These are phyloP conservation scores for Teunomyces barrocoloradensis DNA, from an alignment of 805 yeast genomes.

Conservation along the genomic window DNA sequence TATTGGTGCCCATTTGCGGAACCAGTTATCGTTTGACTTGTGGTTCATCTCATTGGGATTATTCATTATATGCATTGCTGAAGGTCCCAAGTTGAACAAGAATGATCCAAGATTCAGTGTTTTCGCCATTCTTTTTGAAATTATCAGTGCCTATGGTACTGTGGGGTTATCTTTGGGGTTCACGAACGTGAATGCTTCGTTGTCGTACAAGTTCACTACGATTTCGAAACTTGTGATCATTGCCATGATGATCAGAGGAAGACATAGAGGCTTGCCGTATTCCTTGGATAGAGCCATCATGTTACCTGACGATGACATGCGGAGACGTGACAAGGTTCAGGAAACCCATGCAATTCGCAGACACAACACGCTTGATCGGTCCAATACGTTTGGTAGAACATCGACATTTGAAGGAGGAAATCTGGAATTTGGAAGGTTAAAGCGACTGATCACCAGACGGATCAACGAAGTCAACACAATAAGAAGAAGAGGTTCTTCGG, in stretches of 20 bases:
- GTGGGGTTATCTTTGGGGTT: conserved; percentile 92
- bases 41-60: conserved; percentile 91
- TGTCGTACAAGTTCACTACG: conserved; percentile 66
- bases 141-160: conserved; percentile 93
- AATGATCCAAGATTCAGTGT: conserved; percentile 53
- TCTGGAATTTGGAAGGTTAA: conserved; percentile 5
- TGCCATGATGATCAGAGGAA: conserved; percentile 89
- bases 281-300: conserved; percentile 91
- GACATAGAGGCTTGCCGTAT: conserved; percentile 96
- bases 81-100: conserved; percentile 57
- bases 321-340: conserved; percentile 58
- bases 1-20: conserved; percentile 83
- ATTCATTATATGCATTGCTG: conserved; percentile 84
- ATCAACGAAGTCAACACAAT: not conserved
- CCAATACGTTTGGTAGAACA: conserved; percentile 9
- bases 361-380: conserved; percentile 25
- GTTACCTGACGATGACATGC: conserved; percentile 69
- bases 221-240: conserved; percentile 81
- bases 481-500: conserved; percentile 5
- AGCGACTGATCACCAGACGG: conserved; percentile 4
- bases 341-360: conserved; percentile 46
- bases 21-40: conserved; percentile 88
- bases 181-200: conserved; percentile 63
- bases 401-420: conserved; percentile 8
- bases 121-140: conserved; percentile 78